phyloP scores from a whole-genome alignment of 495 filamentous ascomycete species.

The Pyrenopolyporus hunteri region DNA sequence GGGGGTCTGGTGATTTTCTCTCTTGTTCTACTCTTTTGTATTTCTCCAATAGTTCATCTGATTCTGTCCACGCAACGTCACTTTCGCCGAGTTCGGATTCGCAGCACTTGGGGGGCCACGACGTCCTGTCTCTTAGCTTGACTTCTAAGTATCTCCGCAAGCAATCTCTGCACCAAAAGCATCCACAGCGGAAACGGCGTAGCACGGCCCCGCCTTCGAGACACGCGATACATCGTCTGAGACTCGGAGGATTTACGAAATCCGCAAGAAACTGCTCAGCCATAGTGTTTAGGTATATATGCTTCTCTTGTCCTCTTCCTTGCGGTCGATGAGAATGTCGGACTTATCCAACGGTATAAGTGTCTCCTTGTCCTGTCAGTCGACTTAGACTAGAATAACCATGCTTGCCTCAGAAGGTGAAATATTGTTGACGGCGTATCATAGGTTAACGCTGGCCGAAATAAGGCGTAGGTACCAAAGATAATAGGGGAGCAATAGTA shows the following conservation, averaged over 20 bases:
- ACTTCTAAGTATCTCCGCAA: neutral
- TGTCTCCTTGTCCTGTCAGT: too few species aligned
- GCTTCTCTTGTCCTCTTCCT: neutral
- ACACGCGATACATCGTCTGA: neutral
- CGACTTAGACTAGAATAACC: too few species aligned
- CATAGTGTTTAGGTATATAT: neutral
- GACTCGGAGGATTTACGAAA: neutral
- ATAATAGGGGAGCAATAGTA: too few species aligned
- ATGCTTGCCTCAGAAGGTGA: too few species aligned
- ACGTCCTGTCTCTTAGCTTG: neutral
- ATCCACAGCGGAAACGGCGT: conserved; percentile 4
- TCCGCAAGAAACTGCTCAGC: neutral
- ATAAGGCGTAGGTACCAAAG: too few species aligned
- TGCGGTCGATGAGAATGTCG: too few species aligned
- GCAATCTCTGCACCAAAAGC: conserved; percentile 8
- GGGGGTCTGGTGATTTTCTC: neutral
- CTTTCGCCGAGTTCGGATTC: neutral
- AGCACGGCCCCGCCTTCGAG: neutral
- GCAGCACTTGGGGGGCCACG: conserved; percentile 15
- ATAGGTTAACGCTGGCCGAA: too few species aligned
- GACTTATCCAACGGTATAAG: too few species aligned
- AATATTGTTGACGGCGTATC: too few species aligned
- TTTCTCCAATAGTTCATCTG: neutral
- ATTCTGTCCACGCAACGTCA: neutral
- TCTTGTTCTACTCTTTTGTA: neutral